These are phyloP conservation scores for Naumovozyma castellii DNA, from an alignment of 805 yeast genomes.

Conservation along the genomic window DNA sequence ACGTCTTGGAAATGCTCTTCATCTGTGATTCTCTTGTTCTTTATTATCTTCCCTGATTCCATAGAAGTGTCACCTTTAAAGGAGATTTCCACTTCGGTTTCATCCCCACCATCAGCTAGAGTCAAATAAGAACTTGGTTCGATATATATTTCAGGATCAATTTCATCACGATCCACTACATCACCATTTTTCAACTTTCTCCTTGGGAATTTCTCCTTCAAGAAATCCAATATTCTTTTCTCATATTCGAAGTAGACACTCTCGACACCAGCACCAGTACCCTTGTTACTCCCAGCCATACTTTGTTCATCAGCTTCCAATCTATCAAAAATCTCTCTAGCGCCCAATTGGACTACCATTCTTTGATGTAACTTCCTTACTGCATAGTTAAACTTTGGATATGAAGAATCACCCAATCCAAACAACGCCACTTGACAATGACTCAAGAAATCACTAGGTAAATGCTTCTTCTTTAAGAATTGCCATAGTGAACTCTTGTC, in stretches of 20 bases:
- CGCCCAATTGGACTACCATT: conserved; percentile 67
- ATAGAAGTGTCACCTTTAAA: conserved; percentile 15
- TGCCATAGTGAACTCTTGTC: conserved; percentile 46
- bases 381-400: conserved; percentile 84
- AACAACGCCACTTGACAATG: conserved; percentile 61
- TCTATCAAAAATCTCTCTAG: conserved; percentile 55
- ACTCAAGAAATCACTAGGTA: conserved; percentile 51
- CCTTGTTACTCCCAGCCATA: conserved; percentile 46
- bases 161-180: conserved; percentile 11
- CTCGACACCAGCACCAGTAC: conserved; percentile 42
- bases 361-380: conserved; percentile 72
- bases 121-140: conserved; percentile 23
- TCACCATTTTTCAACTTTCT: conserved; percentile 19
- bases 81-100: conserved; percentile 1
- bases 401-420: conserved; percentile 91
- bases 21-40: conserved; percentile 56
- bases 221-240: conserved; percentile 32
- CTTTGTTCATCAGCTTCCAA: conserved; percentile 87
- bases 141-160: conserved; percentile 19
- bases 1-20: conserved; percentile 85
- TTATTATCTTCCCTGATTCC: conserved; percentile 36
- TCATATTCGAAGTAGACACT: conserved; percentile 73
- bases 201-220: conserved; percentile 31
- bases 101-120: conserved; percentile 1
- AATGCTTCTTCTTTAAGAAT: conserved; percentile 55